phyloP scores from a whole-genome alignment of 1,284 basidiomycete species.

The Malassezia japonica region DNA sequence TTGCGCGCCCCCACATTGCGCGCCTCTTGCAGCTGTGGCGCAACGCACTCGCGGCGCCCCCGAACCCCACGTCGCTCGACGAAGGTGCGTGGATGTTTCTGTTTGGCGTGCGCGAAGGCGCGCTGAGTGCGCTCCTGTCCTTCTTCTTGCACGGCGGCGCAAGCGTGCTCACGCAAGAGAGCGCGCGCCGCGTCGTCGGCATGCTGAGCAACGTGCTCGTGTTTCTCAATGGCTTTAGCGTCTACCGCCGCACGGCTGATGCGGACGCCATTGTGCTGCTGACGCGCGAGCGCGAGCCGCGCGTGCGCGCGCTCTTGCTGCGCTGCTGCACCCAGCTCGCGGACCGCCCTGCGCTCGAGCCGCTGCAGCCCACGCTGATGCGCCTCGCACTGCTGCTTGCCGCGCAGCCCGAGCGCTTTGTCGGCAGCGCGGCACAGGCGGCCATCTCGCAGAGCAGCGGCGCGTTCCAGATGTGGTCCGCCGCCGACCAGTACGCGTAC shows the following conservation, averaged over 20 bases:
- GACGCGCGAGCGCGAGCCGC: conserved; percentile 34
- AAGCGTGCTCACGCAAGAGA: conserved; percentile 75
- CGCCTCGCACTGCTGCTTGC: conserved; percentile 75
- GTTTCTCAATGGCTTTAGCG: conserved; percentile 62
- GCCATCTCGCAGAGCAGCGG: conserved; percentile 81
- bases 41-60: conserved; percentile 88
- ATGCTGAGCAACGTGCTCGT: conserved; percentile 79
- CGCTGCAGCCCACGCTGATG: conserved; percentile 67
- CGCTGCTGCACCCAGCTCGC: conserved; percentile 81
- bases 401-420: conserved; percentile 62
- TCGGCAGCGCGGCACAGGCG: conserved; percentile 76
- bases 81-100: conserved; percentile 75
- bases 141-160: conserved; percentile 63
- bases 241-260: conserved; percentile 35
- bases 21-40: conserved; percentile 91
- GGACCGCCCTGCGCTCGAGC: conserved; percentile 66
- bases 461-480: conserved; percentile 77
- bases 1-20: conserved; percentile 80
- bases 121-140: conserved; percentile 74
- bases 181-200: conserved; percentile 73
- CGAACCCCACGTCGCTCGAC: conserved; percentile 59
- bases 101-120: conserved; percentile 79
- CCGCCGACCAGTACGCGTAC: conserved; percentile 79
- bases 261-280: conserved; percentile 19
- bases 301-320: conserved; percentile 72